phyloP scores from a whole-genome alignment of 2,329 filamentous ascomycete species.

The Clonostachys rhizophaga region DNA sequence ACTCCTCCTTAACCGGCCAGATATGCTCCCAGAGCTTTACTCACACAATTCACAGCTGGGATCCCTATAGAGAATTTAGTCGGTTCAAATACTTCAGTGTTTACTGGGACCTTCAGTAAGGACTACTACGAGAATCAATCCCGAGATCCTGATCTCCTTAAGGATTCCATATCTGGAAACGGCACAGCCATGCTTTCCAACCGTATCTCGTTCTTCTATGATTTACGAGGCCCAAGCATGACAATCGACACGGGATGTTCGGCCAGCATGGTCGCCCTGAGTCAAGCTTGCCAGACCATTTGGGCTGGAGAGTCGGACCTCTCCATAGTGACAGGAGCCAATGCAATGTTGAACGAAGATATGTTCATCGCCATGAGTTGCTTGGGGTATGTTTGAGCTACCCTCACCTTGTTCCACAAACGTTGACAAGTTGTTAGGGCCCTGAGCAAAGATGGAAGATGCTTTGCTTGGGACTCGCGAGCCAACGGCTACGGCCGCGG shows the following conservation, averaged over 20 bases:
- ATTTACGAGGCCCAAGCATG: conserved; percentile 26
- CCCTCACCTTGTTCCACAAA: too few relatives aligned
- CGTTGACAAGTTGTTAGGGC: too few relatives aligned
- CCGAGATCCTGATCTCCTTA: too few relatives aligned
- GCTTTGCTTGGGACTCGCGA: conserved; percentile 47
- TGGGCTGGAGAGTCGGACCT: conserved; percentile 35
- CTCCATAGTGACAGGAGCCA: conserved; percentile 20
- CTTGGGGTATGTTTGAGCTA: too few relatives aligned
- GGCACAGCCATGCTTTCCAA: conserved; percentile 19
- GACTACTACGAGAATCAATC: too few relatives aligned
- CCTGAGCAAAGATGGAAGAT: conserved; percentile 36
- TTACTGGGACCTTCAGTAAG: conserved; percentile 12
- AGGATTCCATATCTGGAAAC: too few relatives aligned
- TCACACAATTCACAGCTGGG: conserved; percentile 7
- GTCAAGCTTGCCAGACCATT: conserved; percentile 22
- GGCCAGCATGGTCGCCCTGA: conserved; percentile 20
- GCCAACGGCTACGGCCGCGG: conserved; percentile 63
- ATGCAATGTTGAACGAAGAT: too few relatives aligned
- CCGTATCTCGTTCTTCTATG: conserved; percentile 28
- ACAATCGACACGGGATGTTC: conserved; percentile 30
- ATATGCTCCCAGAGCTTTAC: too few relatives aligned
- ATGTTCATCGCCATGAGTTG: too few relatives aligned
- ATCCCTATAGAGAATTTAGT: conserved; percentile 9
- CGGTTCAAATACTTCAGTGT: conserved; percentile 28
- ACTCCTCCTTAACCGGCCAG: too few relatives aligned